Percentiles rank a stretch among this genome's conserved stretches.
phyloP scores from a whole-genome alignment of 192 early-diverging fungal genomes.

The Gaertneriomyces sp. region DNA sequence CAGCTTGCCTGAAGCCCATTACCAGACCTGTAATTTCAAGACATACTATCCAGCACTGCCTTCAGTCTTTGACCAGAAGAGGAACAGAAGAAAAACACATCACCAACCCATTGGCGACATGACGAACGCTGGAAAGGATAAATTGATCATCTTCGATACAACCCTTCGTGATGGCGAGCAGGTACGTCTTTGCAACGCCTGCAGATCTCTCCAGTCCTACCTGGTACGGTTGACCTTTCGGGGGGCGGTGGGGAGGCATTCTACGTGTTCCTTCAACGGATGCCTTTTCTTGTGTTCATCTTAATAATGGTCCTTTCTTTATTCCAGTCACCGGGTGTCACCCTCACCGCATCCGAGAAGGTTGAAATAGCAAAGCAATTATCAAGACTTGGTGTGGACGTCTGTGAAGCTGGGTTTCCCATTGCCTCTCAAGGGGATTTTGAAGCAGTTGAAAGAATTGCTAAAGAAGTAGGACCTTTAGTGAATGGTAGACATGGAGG shows the following conservation, averaged over 20 bases:
- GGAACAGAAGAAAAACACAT: too few relatives aligned
- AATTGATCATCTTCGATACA: conserved; percentile 91
- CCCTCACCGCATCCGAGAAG: conserved; percentile 88
- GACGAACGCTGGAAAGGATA: conserved; percentile 71
- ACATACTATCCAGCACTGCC: too few relatives aligned
- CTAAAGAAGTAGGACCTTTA: conserved; percentile 82
- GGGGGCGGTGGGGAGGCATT: neutral
- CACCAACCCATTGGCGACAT: conserved; percentile 12
- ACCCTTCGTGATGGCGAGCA: conserved; percentile 96
- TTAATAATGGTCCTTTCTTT: neutral
- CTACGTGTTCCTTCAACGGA: neutral
- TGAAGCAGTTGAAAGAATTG: conserved; percentile 90
- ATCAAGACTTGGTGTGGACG: conserved; percentile 90
- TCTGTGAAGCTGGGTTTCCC: conserved; percentile 95
- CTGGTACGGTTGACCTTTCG: neutral
- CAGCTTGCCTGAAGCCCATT: too few relatives aligned
- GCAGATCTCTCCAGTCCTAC: conserved; percentile 22
- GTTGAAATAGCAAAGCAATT: conserved; percentile 91
- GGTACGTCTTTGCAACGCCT: conserved; percentile 40
- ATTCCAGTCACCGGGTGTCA: conserved; percentile 89
- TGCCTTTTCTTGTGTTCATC: neutral
- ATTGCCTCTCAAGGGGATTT: conserved; percentile 93
- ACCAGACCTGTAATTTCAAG: too few relatives aligned
- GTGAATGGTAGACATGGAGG: conserved; percentile 69
- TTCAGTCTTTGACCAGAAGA: too few relatives aligned